Evolutionary conservation across 495 filamentous ascomycete species (phyloP).

Genomic region (Lichenothelia convexa): DNA sequence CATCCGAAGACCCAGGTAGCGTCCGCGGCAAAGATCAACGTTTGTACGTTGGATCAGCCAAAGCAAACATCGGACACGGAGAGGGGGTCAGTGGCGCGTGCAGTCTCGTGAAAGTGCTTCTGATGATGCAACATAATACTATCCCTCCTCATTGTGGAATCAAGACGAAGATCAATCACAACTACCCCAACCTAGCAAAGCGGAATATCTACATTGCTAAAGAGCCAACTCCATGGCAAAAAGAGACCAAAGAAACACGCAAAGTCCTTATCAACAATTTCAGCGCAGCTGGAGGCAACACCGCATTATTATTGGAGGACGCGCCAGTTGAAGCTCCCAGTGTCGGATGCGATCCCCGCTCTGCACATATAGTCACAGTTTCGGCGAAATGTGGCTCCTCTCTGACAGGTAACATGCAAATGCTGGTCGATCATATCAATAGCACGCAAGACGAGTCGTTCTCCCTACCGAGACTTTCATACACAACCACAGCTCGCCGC

Average conservation of each 20-base stretch:
- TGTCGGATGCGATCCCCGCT: constrained; percentile 28
- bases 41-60: constrained; percentile 16
- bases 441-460: constrained; percentile 22
- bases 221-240: constrained; percentile 11
- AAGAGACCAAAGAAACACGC: constrained; percentile 15
- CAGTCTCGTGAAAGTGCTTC: constrained; percentile 20
- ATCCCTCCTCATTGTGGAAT: constrained; percentile 23
- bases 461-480: constrained; percentile 40
- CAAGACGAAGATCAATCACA: constrained; percentile 25
- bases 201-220: constrained; percentile 23
- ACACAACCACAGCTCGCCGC: constrained; percentile 69
- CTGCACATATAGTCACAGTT: constrained; percentile 34
- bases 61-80: constrained; percentile 20
- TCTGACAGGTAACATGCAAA: constrained; percentile 15
- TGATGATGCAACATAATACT: constrained; percentile 21
- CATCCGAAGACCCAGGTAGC: constrained; percentile 6
- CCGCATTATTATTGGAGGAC: constrained; percentile 40
- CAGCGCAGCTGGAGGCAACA: constrained; percentile 39
- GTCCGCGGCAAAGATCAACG: constrained; percentile 2
- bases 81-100: constrained; percentile 19
- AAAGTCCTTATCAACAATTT: constrained; percentile 54
- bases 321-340: constrained; percentile 19
- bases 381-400: constrained; percentile 31
- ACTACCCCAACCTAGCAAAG: constrained; percentile 14
- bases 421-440: constrained; percentile 25